Evolutionary conservation across 176 grass and related monocot genomes (phyloP), one percentile per base, ranked within the genome.

Genomic region (Tuctoria greenei): DNA sequence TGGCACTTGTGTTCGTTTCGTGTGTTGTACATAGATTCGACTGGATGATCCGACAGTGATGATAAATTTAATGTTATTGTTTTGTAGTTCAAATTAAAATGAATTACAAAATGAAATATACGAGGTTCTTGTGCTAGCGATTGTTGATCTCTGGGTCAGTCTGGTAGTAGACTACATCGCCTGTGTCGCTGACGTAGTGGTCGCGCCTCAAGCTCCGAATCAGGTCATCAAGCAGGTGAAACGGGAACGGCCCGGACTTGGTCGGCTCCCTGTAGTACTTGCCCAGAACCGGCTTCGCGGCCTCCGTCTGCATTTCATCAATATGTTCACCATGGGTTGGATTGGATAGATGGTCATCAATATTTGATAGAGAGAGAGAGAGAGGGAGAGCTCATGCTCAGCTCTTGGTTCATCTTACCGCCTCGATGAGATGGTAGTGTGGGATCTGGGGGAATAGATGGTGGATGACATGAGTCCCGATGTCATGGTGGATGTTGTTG

Each of bases 391-490:
- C n/a, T n/a, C n/a, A n/a, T n/a, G n/a, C n/a, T n/a, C n/a, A n/a
- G 12, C 43, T 45, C 16, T 14, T 17, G 5, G n/a, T 7, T 3
- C 3, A 20, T 23, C 90, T 93, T 83, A 97, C 93, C 11, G 94
- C 94, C 66, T 97, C 88, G 11, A 81, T 62, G 10, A 97, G 72
- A 75, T 97, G 83, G 82, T 97, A 97, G 39, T 97, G 94, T 6
- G 94, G 94, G 45, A 97, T 97, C 34, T 97, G 91, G 10, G 94
- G 94, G 75, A 97, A 97, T 57, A 97, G 94, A 41, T 97, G 94
- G 54, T 97, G 94, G 42, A 97, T 83, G 74, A 97, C 91, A 79
- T 97, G 94, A 40, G 94, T 97, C 59, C 88, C 94, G 55, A 97
- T 97, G 75, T 97, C 86, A 47, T 97, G 94, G 79, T 97, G 94